Percentiles rank a stretch among this genome's conserved stretches.
Evolutionary conservation across 1,284 basidiomycete genomes (phyloP).

Genomic region (Ganoderma meredithae): DNA sequence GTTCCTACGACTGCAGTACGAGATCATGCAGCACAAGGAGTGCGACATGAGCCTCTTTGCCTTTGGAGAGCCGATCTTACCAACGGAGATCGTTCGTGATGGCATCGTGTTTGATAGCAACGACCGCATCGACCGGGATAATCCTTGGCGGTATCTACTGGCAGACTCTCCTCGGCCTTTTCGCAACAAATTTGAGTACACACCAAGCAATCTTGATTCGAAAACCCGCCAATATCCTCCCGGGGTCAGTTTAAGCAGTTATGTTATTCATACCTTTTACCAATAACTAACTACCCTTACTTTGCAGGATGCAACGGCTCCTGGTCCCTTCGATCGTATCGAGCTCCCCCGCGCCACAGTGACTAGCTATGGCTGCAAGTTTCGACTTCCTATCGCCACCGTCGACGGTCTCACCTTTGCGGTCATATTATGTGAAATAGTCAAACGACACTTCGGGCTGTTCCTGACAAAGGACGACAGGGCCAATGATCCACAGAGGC

Average conservation of each 20-base stretch:
- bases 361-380: slow-evolving; percentile 6
- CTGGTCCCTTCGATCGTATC: slow-evolving; percentile 5
- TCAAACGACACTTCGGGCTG: background rate
- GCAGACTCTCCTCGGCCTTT: slow-evolving; percentile 7
- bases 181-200: background rate
- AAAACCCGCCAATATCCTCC: background rate
- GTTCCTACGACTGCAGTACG: slow-evolving; percentile 10
- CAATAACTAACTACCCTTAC: no score
- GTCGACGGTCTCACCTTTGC: slow-evolving; percentile 9
- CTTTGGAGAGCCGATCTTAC: background rate
- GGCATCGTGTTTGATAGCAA: background rate
- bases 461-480: background rate
- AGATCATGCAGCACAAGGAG: slow-evolving; percentile 14
- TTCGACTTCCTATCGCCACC: slow-evolving; percentile 4
- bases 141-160: background rate
- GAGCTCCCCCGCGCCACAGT: background rate
- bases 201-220: background rate
- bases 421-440: background rate
- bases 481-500: background rate
- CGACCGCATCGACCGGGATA: background rate
- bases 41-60: slow-evolving; percentile 14
- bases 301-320: no score
- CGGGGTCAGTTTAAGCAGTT: background rate
- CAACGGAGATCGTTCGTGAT: no score
- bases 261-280: accelerated